Base-by-base conservation (phyloP, 2,329 filamentous ascomycete species). In the Byssothecium circinans region DNA sequence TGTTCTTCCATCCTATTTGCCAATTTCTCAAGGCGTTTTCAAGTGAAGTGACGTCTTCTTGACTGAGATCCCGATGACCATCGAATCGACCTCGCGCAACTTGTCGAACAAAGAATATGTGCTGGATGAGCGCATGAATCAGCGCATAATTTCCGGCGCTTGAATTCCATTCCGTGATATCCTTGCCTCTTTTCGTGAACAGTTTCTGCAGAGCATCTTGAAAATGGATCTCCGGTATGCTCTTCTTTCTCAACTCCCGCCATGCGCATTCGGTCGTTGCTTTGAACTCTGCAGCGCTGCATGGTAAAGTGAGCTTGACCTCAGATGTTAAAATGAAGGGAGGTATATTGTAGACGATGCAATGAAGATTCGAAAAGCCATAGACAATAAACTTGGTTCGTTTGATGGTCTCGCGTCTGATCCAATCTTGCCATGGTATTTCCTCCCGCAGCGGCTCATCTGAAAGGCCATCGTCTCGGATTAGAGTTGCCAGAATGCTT, bases 51-150 rank as follows among this genome's bases (percentile, higher is more conserved):
- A 75, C 65, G 55, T 80, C 76, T 38, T 72, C 68, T 6, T 56
- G 41, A 33, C 63, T 62, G 8, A 72, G 51, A 20, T 69, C 65
- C 23, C 62, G 60, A 3, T 61, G 45, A 17, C 64, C 54, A 53
- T 72, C 57, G 41, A 64, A 66, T 3, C 64, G 61, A 46, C 66
- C 70, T 48, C 65, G 56, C 8, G 62, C 55, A 23, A 69, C 58
- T 49, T 86, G 82, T 57, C 86, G 86, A 18, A 87, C 67, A 30
- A 88, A 75, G 63, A 85, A 89, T 14, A 89, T 84, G 52, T 88
- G 85, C 58, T 89, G 86, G 10, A 89, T 79, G 19, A 90, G 66
- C 3, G 85, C 85, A 59, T 89, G 85, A 2, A 89, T 85, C 27
- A 90, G 74, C 7, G 88, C 80, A 54, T 89, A 88, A 57, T 86